Base-by-base conservation (phyloP, 257 asterid species). In the Prunella vulgaris region DNA sequence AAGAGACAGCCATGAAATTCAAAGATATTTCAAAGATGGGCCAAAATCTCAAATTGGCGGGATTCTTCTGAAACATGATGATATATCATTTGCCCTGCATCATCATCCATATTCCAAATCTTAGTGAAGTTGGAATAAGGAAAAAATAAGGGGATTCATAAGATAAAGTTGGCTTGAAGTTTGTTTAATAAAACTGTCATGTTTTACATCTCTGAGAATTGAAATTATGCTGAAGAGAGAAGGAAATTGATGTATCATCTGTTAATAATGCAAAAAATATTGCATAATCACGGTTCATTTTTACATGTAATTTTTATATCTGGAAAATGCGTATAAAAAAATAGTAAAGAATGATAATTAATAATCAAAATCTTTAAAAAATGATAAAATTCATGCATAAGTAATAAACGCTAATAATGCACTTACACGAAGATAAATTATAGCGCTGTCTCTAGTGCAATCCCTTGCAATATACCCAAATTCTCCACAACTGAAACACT, bases 11-110 rank as follows among this genome's bases (percentile, higher is more conserved):
- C 33, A 73, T 12, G 53, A 59, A 2, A 5, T 75, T 37, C 25
- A 69, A 56, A 0, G 85, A 78, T 52, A 82, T 10, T 14, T 14
- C 73, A 73, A 69, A 53, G 48, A 74, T 1, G 18, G 67, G 76
- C 15, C 78, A 28, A 32, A 76, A 72, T 60, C 72, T 69, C 13
- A 73, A 77, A 52, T 75, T 79, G 5, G 75, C 3, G 22, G 37
- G 49, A 17, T 60, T 64, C 5, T 33, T 33, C 14, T 12, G n/a
- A 42, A 66, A n/a, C 17, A 13, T 52, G 53, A 28, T 32, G 6
- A 32, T 32, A 32, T 5, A 5, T 7, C 9, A 0, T 32, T 9
- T 32, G 9, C 37, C 42, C 42, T 63, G 53, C 48, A 52, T 9
- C 27, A 53, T 15, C 44, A 77, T 7, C 21, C 64, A 74, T 78